Base-by-base conservation (phyloP, 352 stramenopile species). In the Globisporangium perplexum region DNA sequence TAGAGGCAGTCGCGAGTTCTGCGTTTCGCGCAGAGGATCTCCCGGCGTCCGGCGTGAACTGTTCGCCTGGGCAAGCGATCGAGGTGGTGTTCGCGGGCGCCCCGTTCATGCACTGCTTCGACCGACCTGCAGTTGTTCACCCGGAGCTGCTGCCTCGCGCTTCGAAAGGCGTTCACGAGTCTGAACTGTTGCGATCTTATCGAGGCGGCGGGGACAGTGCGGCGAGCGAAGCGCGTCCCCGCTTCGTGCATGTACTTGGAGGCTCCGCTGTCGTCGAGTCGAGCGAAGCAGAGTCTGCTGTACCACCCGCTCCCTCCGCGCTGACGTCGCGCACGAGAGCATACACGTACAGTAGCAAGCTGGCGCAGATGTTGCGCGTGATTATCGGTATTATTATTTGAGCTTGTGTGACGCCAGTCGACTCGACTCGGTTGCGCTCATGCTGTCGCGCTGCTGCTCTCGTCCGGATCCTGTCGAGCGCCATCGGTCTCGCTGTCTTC, bases 81-180 rank as follows among this genome's bases (percentile, higher is more conserved):
- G 62, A 80, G 54, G 60, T 83, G 23, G 39, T 61, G 7, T 80
- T 78, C 42, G 50, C 68, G 15, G 50, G 45, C 24, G 28, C 23
- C 15, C 62, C 69, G 31, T 77, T 72, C 41, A 60, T 71, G 5
- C 30, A 46, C 41, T 46, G 41, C 41, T 22, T 46, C 41, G 41
- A 26, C 20, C 41, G n/a, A 0, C 20, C 41, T 7, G 41, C 20
- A 15, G n/a, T 22, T 22, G 7, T 71, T 33, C 79, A 60, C 24
- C 62, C 62, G 0, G 67, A 71, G 17, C 12, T 42, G 20, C 12
- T 31, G 10, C 15, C 23, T 33, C 26, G 14, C 15, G 20, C 23
- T 22, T 2, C 22, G 7, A 26, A 15, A 4, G 20, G n/a, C 4
- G 35, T 48, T 42, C 39, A 7, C 26, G 12, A 31, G 46, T 20